Evolutionary conservation across 2,329 filamentous ascomycete species (phyloP), one percentile per base, ranked within the genome.

Genomic region (Beauveria australis): DNA sequence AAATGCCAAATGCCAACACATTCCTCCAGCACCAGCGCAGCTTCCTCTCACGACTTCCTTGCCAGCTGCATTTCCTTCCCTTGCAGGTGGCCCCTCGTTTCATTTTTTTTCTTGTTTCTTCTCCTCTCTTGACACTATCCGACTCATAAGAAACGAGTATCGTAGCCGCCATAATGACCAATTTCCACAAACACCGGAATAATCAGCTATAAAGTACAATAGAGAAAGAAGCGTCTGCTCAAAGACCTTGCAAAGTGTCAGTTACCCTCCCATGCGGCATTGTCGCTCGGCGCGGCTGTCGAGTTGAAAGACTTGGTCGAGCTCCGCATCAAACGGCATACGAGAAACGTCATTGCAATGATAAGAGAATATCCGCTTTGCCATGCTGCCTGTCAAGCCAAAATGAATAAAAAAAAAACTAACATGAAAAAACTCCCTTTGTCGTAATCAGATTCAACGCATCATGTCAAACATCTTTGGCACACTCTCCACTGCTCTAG

Each of bases 151-250:
- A n/a, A 49, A 40, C n/a, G 5, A 62, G 37, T 18, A 59, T 33
- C 56, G 47, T 44, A 46, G 44, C 44, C 37, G 44, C 41, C 59
- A 53, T 49, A 59, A 26, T 61, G 51, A 24, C 61, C 56, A 46
- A n/a, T 59, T 52, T 44, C 56, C 56, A 53, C 48, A 55, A 55
- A 61, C 53, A 57, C 62, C 59, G 16, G 63, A 63, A 64, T 55
- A 63, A 63, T 61, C 51, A 56, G 18, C 63, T 57, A 53, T 67
- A 65, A 64, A 65, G 63, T 66, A 66, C 63, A 69, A 55, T 49
- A 62, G 55, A 46, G 46, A 59, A 63, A 41, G 51, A 49, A 47
- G 55, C 18, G 41, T 26, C 48, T 48, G 49, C 58, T 47, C 41
- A 30, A 53, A 19, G 26, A 12, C 40, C 56, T 16, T 49, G 6